Percentiles rank a stretch among this genome's conserved stretches.
phyloP scores from a whole-genome alignment of 352 stramenopile species.

The Halophytophthora polymorphica region DNA sequence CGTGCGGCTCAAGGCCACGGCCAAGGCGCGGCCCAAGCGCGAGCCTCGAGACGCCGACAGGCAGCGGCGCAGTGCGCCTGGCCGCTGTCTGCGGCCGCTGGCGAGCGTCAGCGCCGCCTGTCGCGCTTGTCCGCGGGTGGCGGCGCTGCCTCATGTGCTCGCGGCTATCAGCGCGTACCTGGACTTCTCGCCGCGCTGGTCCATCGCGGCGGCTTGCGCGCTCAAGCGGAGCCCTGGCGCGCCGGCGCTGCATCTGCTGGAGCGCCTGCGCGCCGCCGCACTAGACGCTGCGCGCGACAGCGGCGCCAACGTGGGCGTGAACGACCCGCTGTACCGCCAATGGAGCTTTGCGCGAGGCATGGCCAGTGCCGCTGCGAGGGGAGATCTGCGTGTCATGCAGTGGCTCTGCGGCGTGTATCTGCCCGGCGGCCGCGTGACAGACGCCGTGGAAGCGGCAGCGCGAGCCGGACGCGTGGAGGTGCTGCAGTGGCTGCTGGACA shows the following conservation, averaged over 20 bases:
- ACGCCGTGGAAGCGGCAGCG: constrained; percentile 21
- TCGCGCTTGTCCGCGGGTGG: constrained; percentile 4
- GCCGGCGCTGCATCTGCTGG: no score
- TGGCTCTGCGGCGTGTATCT: constrained; percentile 10
- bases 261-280: not conserved
- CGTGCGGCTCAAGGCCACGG: no score
- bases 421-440: constrained; percentile 21
- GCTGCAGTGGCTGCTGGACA: constrained; percentile 10
- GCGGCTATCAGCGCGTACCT: constrained; percentile 6
- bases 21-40: no score
- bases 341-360: constrained; percentile 6
- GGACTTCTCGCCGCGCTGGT: constrained; percentile 7
- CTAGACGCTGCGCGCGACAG: no score
- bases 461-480: constrained; percentile 13
- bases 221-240: not conserved
- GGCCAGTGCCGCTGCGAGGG: not conserved
- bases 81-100: no score
- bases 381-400: constrained; percentile 8
- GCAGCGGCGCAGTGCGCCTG: no score
- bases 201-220: not conserved
- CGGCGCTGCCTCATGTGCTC: constrained; percentile 6
- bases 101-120: no score
- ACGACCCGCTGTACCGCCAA: constrained; percentile 6
- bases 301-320: no score
- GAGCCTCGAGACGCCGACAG: no score